These are phyloP conservation scores for Rhodomyrtus tomentosa DNA, from an alignment of 345 rosid species.

Conservation along the genomic window DNA sequence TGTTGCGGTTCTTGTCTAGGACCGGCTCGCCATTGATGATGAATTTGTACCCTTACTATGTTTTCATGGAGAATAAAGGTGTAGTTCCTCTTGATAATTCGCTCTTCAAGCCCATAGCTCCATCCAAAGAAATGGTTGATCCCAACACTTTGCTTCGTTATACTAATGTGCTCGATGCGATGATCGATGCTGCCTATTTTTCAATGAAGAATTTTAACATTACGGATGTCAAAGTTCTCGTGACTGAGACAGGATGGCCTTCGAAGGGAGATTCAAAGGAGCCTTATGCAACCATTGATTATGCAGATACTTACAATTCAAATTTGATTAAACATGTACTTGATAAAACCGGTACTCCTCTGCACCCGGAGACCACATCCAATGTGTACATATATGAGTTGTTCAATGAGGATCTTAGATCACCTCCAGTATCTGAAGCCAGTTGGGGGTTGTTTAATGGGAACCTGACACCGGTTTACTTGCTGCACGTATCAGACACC, in stretches of 20 bases:
- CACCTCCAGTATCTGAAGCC: slow-evolving; percentile 75
- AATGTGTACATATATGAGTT: slow-evolving; percentile 75
- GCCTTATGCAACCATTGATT: slow-evolving; percentile 75
- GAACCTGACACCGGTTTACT: slow-evolving; percentile 67
- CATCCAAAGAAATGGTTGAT: slow-evolving; percentile 94
- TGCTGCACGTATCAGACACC: slow-evolving; percentile 85
- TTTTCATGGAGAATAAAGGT: slow-evolving; percentile 89
- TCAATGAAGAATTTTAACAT: slow-evolving; percentile 89
- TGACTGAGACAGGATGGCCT: slow-evolving; percentile 94
- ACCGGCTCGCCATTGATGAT: slow-evolving; percentile 88
- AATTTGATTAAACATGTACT: slow-evolving; percentile 88
- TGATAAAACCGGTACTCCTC: slow-evolving; percentile 67
- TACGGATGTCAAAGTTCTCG: slow-evolving; percentile 69
- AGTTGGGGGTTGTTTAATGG: slow-evolving; percentile 87
- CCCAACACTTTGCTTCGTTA: slow-evolving; percentile 93
- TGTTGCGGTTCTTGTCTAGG: slow-evolving; percentile 73
- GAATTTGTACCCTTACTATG: slow-evolving; percentile 97
- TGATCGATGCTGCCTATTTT: slow-evolving; percentile 87
- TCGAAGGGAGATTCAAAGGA: slow-evolving; percentile 68
- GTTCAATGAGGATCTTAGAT: slow-evolving; percentile 78
- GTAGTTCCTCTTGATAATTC: slow-evolving; percentile 85
- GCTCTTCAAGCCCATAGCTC: slow-evolving; percentile 77
- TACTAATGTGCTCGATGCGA: slow-evolving; percentile 88
- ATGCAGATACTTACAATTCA: slow-evolving; percentile 83
- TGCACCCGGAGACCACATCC: slow-evolving; percentile 72